Evolutionary conservation across 768 basidiomycete species (phyloP).

Genomic region (Pleurotus giganteus): DNA sequence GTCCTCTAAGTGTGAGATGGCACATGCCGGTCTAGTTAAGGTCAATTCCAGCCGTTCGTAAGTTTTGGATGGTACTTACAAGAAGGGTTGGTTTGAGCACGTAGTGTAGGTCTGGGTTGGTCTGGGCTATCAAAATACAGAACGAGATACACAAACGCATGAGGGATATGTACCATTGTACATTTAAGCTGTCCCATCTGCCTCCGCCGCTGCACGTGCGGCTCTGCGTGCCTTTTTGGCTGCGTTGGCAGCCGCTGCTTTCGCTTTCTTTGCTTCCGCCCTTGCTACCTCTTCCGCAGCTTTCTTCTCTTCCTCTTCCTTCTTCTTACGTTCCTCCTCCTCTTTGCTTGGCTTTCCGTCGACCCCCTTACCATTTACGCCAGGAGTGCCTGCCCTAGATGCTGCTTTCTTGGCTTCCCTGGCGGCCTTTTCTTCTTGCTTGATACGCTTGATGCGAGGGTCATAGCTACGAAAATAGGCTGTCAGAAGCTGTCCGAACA

Average conservation of each 20-base stretch:
- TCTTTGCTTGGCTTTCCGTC: slow-evolving; percentile 60
- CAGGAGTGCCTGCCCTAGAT: slow-evolving; percentile 44
- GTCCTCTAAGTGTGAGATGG: no score
- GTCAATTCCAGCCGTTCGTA: no score
- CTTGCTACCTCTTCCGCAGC: slow-evolving; percentile 85
- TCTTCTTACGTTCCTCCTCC: slow-evolving; percentile 74
- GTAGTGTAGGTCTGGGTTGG: no score
- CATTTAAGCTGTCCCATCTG: slow-evolving; percentile 24
- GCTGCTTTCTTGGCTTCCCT: slow-evolving; percentile 76
- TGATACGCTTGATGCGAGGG: slow-evolving; percentile 96
- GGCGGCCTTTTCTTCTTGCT: slow-evolving; percentile 93
- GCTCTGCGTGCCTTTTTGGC: slow-evolving; percentile 82
- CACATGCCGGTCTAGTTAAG: no score
- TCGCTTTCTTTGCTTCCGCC: slow-evolving; percentile 83
- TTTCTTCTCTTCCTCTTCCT: slow-evolving; percentile 66
- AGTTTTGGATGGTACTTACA: no score
- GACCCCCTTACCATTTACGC: slow-evolving; percentile 23
- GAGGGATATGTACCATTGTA: slow-evolving; percentile 21
- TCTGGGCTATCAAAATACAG: not conserved
- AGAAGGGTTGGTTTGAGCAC: no score
- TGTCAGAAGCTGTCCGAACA: not conserved
- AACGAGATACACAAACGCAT: not conserved
- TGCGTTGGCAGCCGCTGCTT: slow-evolving; percentile 82
- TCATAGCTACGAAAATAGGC: slow-evolving; percentile 48
- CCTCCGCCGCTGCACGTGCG: slow-evolving; percentile 38